Conservation (phyloP, 2,329 filamentous ascomycete species). For the Hypomyces rosellus region DNA sequence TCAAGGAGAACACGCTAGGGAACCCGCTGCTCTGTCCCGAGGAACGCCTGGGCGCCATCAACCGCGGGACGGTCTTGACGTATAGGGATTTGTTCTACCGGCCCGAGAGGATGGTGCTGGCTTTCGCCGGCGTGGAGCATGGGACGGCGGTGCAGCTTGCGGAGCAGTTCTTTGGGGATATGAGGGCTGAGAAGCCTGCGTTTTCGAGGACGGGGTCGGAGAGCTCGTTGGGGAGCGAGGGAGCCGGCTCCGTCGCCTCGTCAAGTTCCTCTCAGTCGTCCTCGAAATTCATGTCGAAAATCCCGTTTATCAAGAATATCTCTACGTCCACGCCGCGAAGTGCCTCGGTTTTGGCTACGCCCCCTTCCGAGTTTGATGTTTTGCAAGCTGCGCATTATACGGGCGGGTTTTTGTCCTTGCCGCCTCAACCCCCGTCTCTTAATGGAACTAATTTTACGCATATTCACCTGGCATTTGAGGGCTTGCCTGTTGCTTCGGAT, state of each 20-base stretch:
- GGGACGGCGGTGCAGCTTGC: constrained; percentile 70
- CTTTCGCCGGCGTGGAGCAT: constrained; percentile 89
- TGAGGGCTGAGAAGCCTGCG: constrained; percentile 53
- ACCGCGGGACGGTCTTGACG: constrained; percentile 63
- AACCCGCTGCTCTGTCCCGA: constrained; percentile 88
- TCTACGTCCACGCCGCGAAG: constrained; percentile 64
- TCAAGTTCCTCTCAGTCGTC: constrained; percentile 36
- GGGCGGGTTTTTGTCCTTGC: constrained; percentile 84
- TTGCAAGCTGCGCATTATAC: constrained; percentile 73
- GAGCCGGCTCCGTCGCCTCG: constrained; percentile 26
- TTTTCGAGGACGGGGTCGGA: constrained; percentile 54
- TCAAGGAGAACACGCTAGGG: constrained; percentile 91
- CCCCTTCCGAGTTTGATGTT: constrained; percentile 49
- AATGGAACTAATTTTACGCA: constrained; percentile 77
- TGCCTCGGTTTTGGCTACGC: constrained; percentile 47
- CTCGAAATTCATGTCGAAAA: constrained; percentile 68
- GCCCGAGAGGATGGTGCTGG: constrained; percentile 87
- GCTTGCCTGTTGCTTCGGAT: constrained; percentile 78
- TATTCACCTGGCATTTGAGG: constrained; percentile 94
- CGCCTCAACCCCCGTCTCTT: constrained; percentile 71
- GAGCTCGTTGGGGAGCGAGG: constrained; percentile 30
- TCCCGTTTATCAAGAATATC: constrained; percentile 86
- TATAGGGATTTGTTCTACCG: constrained; percentile 81
- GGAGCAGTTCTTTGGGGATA: constrained; percentile 85
- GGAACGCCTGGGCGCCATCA: constrained; percentile 71